Percentiles rank a stretch among this genome's conserved stretches.
These are phyloP conservation scores for Diaporthe citriasiana DNA, from an alignment of 2,329 filamentous ascomycete genomes.

Conservation along the genomic window DNA sequence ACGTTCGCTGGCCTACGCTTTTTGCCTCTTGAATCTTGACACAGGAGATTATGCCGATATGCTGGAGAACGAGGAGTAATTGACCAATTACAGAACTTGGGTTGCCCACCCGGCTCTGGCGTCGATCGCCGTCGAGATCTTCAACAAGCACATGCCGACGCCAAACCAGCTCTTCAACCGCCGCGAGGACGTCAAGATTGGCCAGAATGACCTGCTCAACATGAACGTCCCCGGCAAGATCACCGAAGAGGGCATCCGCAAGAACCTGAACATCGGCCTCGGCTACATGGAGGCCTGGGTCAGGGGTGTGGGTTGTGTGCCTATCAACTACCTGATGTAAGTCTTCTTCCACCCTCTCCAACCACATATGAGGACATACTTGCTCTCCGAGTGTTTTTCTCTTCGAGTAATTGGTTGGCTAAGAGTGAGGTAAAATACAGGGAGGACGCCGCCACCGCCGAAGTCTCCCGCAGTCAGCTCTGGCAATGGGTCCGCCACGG, in stretches of 20 bases:
- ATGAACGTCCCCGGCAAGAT: conserved; percentile 96
- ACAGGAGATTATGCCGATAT: no score
- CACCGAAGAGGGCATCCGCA: conserved; percentile 94
- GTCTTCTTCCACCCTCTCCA: conserved; percentile 44
- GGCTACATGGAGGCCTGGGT: conserved; percentile 99
- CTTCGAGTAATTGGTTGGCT: neutral
- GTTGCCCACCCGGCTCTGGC: conserved; percentile 96
- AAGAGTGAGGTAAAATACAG: conserved; percentile 49
- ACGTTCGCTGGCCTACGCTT: conserved; percentile 29
- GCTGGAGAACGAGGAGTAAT: neutral
- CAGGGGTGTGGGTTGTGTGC: conserved; percentile 93
- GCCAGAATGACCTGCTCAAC: conserved; percentile 92
- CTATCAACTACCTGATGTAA: conserved; percentile 96
- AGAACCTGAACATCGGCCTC: conserved; percentile 97
- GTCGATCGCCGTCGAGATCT: conserved; percentile 88
- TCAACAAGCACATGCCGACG: conserved; percentile 99
- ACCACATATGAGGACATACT: neutral
- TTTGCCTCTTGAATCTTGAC: conserved; percentile 33
- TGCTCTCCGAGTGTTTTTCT: no score
- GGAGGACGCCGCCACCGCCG: conserved; percentile 96
- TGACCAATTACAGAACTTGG: conserved; percentile 74
- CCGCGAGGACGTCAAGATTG: conserved; percentile 89
- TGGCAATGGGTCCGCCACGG: conserved; percentile 93
- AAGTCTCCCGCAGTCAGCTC: conserved; percentile 93
- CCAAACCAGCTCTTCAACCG: conserved; percentile 96